Conservation (phyloP, 192 early-diverging fungal species). For the Umbelopsis ramanniana region DNA sequence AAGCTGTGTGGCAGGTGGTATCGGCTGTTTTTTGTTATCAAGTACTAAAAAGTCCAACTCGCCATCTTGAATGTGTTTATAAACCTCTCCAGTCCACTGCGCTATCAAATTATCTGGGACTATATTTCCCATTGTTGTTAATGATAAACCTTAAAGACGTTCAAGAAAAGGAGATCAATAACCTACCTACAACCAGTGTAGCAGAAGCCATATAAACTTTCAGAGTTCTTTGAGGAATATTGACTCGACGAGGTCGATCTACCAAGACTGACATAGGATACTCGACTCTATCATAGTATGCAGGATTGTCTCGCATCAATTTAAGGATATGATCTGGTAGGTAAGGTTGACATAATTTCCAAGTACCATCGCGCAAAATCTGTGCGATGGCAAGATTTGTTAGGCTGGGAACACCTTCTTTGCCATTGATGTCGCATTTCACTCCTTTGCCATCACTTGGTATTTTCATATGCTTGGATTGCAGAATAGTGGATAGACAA, state of each 20-base stretch:
- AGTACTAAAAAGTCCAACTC: constrained; percentile 51
- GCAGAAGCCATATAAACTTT: constrained; percentile 64
- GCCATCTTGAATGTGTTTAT: constrained; percentile 68
- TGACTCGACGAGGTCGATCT: constrained; percentile 24
- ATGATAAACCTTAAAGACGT: background rate
- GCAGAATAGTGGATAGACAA: constrained; percentile 66
- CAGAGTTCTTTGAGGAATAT: constrained; percentile 19
- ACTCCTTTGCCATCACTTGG: constrained; percentile 23
- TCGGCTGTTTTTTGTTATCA: constrained; percentile 41
- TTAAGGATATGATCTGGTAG: constrained; percentile 41
- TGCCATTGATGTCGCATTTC: background rate
- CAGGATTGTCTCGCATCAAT: constrained; percentile 48
- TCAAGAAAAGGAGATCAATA: no score
- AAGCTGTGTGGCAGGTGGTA: constrained; percentile 58
- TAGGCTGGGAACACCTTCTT: constrained; percentile 34
- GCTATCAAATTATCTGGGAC: constrained; percentile 78
- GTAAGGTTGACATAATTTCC: constrained; percentile 46
- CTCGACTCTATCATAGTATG: constrained; percentile 53
- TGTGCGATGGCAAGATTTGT: constrained; percentile 49
- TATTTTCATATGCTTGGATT: constrained; percentile 54
- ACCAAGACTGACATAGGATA: constrained; percentile 9
- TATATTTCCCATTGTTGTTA: background rate
- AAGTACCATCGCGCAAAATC: constrained; percentile 50
- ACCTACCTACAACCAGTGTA: constrained; percentile 65
- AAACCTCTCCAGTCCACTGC: constrained; percentile 81